Evolutionary conservation across 2,329 filamentous ascomycete genomes (phyloP).

Genomic region (Alternaria solani): DNA sequence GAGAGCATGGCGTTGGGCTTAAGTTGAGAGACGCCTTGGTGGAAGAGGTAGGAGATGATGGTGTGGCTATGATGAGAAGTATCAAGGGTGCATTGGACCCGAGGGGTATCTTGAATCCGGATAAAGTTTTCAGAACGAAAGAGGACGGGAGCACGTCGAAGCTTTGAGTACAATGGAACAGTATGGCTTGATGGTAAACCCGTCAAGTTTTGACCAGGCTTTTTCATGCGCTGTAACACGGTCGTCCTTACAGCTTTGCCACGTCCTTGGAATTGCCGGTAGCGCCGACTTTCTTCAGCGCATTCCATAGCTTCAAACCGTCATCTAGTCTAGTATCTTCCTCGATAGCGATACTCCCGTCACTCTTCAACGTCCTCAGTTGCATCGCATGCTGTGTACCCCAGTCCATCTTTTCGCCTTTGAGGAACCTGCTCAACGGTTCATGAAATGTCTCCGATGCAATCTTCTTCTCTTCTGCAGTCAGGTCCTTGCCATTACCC

Average conservation of each 20-base stretch:
- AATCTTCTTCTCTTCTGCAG: slow-evolving; percentile 55
- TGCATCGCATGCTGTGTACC: slow-evolving; percentile 46
- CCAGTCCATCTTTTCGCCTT: slow-evolving; percentile 53
- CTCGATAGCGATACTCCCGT: slow-evolving; percentile 58
- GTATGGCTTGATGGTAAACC: neutral
- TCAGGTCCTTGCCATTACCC: slow-evolving; percentile 57
- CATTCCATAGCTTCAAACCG: slow-evolving; percentile 59
- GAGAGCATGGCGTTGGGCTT: slow-evolving; percentile 82
- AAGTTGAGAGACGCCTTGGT: slow-evolving; percentile 82
- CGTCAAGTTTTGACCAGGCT: neutral
- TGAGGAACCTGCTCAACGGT: slow-evolving; percentile 52
- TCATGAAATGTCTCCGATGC: slow-evolving; percentile 50
- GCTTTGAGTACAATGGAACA: neutral
- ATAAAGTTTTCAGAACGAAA: slow-evolving; percentile 67
- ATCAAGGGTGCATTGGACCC: slow-evolving; percentile 82
- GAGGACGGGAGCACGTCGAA: neutral
- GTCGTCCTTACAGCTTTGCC: slow-evolving; percentile 18
- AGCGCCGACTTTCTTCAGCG: slow-evolving; percentile 39
- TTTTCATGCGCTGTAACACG: neutral
- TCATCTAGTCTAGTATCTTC: slow-evolving; percentile 58
- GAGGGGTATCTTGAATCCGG: slow-evolving; percentile 68
- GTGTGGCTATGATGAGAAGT: slow-evolving; percentile 82
- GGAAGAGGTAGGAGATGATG: slow-evolving; percentile 76
- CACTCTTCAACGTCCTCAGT: slow-evolving; percentile 55
- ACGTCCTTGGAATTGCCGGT: slow-evolving; percentile 14